phyloP scores from a whole-genome alignment of 129 eudicot species.

The Flaveria robusta region DNA sequence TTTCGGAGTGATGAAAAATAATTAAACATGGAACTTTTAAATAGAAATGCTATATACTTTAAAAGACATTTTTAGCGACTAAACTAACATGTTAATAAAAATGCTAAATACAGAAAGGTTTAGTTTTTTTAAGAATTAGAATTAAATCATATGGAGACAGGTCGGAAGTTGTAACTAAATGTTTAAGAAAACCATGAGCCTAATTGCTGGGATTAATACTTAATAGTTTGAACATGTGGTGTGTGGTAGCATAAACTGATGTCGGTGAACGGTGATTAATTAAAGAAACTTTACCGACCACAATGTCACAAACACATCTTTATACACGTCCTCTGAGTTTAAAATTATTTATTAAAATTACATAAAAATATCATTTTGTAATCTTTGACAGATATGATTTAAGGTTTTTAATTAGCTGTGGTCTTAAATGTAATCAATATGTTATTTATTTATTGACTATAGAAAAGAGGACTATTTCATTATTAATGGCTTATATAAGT shows the following conservation, averaged over 20 bases:
- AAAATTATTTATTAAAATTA: not conserved
- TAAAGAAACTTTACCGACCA: conserved; percentile 6
- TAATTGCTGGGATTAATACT: conserved; percentile 20
- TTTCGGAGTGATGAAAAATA: too few species aligned
- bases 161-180: not conserved
- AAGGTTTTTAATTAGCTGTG: too few species aligned
- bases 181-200: conserved; percentile 17
- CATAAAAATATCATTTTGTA: not conserved
- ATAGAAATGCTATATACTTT: not conserved
- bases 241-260: conserved; percentile 16
- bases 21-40: too few species aligned
- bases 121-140: not conserved
- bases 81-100: not conserved
- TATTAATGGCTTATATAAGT: too few species aligned
- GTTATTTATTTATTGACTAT: too few species aligned
- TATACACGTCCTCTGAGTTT: not conserved
- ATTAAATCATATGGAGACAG: not conserved
- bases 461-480: too few species aligned
- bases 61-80: not conserved
- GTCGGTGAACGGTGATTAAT: not conserved
- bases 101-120: not conserved
- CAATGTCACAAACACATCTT: not conserved
- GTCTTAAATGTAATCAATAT: too few species aligned
- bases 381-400: not conserved
- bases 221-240: conserved; percentile 21